Percentiles rank a stretch among this genome's conserved stretches.
phyloP scores from a whole-genome alignment of 768 basidiomycete species.

The Lactarius evosmus region DNA sequence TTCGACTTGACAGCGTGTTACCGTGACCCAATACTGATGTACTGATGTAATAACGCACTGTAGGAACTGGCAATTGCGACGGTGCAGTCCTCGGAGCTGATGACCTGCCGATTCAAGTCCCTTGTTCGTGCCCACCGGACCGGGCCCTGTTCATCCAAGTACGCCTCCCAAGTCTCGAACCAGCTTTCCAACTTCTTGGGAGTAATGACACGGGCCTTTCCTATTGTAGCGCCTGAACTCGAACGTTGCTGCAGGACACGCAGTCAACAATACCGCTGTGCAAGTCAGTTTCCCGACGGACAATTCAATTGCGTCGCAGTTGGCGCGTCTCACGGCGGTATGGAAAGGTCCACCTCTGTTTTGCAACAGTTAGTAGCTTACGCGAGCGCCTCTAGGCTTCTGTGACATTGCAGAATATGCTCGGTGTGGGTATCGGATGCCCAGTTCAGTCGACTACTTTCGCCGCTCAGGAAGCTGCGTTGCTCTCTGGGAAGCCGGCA shows the following conservation, averaged over 20 bases:
- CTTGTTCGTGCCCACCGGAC: constrained; percentile 41
- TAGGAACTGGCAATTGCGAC: constrained; percentile 39
- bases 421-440: constrained; percentile 31
- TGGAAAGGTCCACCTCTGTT: not conserved
- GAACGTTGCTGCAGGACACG: constrained; percentile 35
- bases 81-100: constrained; percentile 36
- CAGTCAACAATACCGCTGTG: constrained; percentile 33
- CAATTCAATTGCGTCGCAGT: constrained; percentile 22
- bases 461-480: not conserved
- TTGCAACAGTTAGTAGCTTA: not conserved
- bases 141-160: constrained; percentile 35
- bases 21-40: not conserved
- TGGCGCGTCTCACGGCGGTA: constrained; percentile 28
- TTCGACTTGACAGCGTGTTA: not conserved
- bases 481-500: not conserved
- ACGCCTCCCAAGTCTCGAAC: constrained; percentile 8
- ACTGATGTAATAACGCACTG: not conserved
- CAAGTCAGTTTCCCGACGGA: constrained; percentile 31
- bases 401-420: constrained; percentile 33
- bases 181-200: not conserved
- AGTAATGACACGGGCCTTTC: not conserved
- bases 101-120: constrained; percentile 38
- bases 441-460: constrained; percentile 29
- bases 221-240: constrained; percentile 26
- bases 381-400: constrained; percentile 6